Evolutionary conservation across 257 asterid genomes (phyloP).

Genomic region (Salvia hispanica): DNA sequence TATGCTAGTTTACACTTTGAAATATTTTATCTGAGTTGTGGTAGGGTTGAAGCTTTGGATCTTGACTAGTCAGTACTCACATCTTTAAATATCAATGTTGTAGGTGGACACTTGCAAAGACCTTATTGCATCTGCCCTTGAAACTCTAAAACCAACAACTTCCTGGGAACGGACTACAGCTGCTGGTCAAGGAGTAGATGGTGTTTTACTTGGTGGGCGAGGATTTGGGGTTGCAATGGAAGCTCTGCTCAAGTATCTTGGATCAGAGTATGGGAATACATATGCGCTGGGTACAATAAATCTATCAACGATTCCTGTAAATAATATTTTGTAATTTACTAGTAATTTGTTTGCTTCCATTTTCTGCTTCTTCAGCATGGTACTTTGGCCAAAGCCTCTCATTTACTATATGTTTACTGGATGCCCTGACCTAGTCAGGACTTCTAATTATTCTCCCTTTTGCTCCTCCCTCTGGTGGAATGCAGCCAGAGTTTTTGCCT

Average conservation of each 20-base stretch:
- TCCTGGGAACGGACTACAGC: slow-evolving; percentile 94
- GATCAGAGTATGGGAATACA: slow-evolving; percentile 95
- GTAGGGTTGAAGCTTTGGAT: slow-evolving; percentile 22
- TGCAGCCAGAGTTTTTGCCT: slow-evolving; percentile 95
- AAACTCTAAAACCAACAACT: slow-evolving; percentile 82
- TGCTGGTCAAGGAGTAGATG: slow-evolving; percentile 90
- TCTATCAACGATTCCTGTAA: slow-evolving; percentile 16
- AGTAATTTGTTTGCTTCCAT: slow-evolving; percentile 20
- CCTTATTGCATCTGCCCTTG: slow-evolving; percentile 83
- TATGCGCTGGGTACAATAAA: slow-evolving; percentile 74
- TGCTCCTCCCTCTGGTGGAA: slow-evolving; percentile 37
- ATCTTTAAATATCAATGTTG: slow-evolving; percentile 30
- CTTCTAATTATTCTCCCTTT: slow-evolving; percentile 34
- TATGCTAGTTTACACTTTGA: slow-evolving; percentile 10
- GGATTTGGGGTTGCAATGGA: slow-evolving; percentile 98
- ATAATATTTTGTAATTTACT: slow-evolving; percentile 1
- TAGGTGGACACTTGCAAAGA: slow-evolving; percentile 97
- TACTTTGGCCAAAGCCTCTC: slow-evolving; percentile 7
- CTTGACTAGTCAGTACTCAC: slow-evolving; percentile 26
- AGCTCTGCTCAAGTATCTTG: slow-evolving; percentile 84
- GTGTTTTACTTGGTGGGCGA: slow-evolving; percentile 90
- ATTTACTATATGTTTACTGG: slow-evolving; percentile 27
- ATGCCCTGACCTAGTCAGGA: slow-evolving; percentile 26
- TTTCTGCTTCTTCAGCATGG: slow-evolving; percentile 13
- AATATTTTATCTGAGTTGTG: slow-evolving; percentile 12